These are phyloP conservation scores for Angomonas deanei DNA, from an alignment of 208 protist species.

Conservation along the genomic window DNA sequence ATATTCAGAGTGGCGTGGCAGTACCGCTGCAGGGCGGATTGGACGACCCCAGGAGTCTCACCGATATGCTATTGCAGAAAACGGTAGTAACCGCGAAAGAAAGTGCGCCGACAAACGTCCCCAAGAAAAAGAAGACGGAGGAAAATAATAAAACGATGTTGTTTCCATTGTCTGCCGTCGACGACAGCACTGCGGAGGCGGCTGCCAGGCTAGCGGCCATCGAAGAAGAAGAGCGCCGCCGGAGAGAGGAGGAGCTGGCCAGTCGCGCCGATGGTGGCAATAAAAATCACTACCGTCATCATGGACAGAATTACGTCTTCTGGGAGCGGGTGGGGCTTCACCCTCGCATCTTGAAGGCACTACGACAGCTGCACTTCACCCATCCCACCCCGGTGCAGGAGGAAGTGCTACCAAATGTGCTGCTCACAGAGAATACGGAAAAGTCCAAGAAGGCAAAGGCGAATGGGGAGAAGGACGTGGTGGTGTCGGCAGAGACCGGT, in stretches of 20 bases:
- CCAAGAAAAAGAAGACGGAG: not conserved
- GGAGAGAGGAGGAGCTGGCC: conserved; percentile 9
- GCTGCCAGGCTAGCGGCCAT: conserved; percentile 19
- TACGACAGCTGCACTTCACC: conserved; percentile 67
- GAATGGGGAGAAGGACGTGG: conserved; percentile 49
- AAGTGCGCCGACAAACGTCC: not conserved
- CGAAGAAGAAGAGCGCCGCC: conserved; percentile 18
- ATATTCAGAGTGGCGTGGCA: conserved; percentile 57
- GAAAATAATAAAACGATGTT: not conserved
- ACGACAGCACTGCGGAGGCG: not conserved
- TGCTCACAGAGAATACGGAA: conserved; percentile 13
- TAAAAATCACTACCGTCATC: conserved; percentile 78
- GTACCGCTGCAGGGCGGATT: conserved; percentile 45
- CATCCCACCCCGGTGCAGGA: conserved; percentile 86
- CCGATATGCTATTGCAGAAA: conserved; percentile 53
- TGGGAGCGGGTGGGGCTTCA: conserved; percentile 80
- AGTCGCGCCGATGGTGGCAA: conserved; percentile 4
- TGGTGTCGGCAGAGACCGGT: conserved; percentile 92
- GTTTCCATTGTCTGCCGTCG: not conserved
- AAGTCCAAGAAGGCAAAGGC: conserved; percentile 7
- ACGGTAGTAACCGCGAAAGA: not conserved
- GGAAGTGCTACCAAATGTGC: conserved; percentile 62
- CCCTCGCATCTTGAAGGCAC: conserved; percentile 51
- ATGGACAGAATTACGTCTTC: conserved; percentile 68
- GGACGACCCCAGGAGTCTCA: conserved; percentile 59